Percentiles rank a stretch among this genome's conserved stretches.
These are phyloP conservation scores for Peronospora farinosa DNA, from an alignment of 352 stramenopile species.

Conservation along the genomic window DNA sequence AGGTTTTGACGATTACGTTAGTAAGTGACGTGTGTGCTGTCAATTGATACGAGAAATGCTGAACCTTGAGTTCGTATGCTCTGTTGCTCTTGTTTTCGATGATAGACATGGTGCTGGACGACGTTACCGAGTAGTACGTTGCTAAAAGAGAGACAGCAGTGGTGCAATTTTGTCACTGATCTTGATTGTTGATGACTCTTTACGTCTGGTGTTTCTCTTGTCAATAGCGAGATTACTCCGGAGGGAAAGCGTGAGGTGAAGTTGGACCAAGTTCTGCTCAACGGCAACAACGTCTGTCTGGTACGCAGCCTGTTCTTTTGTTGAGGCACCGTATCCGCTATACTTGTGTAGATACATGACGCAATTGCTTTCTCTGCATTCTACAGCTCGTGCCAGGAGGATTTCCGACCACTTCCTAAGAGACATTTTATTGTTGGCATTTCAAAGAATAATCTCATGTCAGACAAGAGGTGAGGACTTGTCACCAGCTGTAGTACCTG, in stretches of 20 bases:
- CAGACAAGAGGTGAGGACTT: not conserved
- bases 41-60: not conserved
- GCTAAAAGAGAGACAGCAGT: not conserved
- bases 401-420: constrained; percentile 42
- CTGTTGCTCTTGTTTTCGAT: constrained; percentile 3
- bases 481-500: constrained; percentile 1
- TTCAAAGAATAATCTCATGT: constrained; percentile 3
- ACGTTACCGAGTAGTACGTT: constrained; percentile 91
- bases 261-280: constrained; percentile 95
- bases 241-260: constrained; percentile 84
- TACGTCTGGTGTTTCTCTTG: not conserved
- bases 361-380: not conserved
- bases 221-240: constrained; percentile 71
- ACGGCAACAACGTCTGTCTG: constrained; percentile 97
- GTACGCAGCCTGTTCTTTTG: constrained; percentile 22
- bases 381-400: constrained; percentile 73
- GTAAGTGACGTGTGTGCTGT: constrained; percentile 43
- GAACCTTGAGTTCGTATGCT: not conserved
- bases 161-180: not conserved
- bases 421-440: constrained; percentile 1
- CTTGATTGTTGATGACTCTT: not conserved
- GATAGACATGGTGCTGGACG: constrained; percentile 89
- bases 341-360: constrained; percentile 7
- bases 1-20: constrained; percentile 96
- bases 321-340: not conserved